Conservation (phyloP, 176 grass and related monocot genomes). For the Eleusine indica region DNA sequence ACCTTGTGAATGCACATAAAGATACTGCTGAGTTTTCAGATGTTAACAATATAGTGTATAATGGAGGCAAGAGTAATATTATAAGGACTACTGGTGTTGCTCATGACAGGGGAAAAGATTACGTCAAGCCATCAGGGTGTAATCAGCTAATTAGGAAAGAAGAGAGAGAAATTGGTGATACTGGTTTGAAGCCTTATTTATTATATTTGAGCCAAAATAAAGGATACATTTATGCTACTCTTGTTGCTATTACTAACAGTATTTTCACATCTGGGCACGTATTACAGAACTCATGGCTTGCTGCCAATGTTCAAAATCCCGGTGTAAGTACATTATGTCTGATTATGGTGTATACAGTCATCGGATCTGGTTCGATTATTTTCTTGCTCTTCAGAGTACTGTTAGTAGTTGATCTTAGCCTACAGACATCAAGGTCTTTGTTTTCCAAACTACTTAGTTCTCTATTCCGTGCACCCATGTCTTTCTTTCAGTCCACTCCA, state of each 20-base stretch:
- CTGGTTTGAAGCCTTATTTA: slow-evolving; percentile 75
- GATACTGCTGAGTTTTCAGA: slow-evolving; percentile 54
- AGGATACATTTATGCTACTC: slow-evolving; percentile 63
- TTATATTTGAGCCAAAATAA: slow-evolving; percentile 80
- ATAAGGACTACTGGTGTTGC: too few relatives aligned
- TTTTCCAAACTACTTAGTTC: slow-evolving; percentile 76
- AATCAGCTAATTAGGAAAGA: slow-evolving; percentile 86
- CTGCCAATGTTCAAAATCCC: slow-evolving; percentile 77
- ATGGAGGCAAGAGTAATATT: too few relatives aligned
- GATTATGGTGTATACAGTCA: slow-evolving; percentile 71
- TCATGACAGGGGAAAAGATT: slow-evolving; percentile 17
- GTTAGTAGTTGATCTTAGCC: slow-evolving; percentile 51
- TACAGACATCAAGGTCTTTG: slow-evolving; percentile 81
- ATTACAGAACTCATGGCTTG: slow-evolving; percentile 95
- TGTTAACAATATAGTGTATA: slow-evolving; percentile 27
- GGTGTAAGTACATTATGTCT: slow-evolving; percentile 64
- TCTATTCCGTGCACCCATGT: slow-evolving; percentile 82
- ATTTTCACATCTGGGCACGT: slow-evolving; percentile 76
- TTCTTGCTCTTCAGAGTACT: slow-evolving; percentile 71
- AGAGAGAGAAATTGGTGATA: slow-evolving; percentile 83
- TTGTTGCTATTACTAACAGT: slow-evolving; percentile 48
- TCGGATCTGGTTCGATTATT: slow-evolving; percentile 60
- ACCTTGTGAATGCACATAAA: slow-evolving; percentile 82
- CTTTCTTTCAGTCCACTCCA: slow-evolving; percentile 91
- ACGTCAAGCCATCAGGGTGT: slow-evolving; percentile 26